Evolutionary conservation across 805 yeast genomes (phyloP), one percentile per base, ranked within the genome.

Genomic region (Blastobotrys americana): DNA sequence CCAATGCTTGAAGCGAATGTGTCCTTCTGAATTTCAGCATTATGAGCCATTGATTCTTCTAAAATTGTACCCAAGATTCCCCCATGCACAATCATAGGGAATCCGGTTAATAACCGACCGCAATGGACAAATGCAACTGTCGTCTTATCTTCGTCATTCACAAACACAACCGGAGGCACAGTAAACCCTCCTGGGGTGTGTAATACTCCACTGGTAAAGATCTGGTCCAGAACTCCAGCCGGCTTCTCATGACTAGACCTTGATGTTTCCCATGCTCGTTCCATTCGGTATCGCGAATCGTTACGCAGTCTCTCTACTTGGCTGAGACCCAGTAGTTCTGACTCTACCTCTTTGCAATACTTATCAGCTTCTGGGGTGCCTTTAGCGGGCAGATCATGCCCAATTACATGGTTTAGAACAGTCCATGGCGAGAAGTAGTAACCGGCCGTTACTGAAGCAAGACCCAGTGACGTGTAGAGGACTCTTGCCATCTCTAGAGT

Each of bases 61-160:
- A 87, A 65, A 1, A 88, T 66, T 0, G 94, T 80, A 5, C 89
- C 94, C 23, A 88, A 60, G 22, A 89, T 76, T 0, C 97, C 97
- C 3, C 97, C 97, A 59, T 88, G 97, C 2, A 86, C 74, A 16
- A 89, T 65, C 54, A 85, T 81, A 2, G 96, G 97, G 59, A 82
- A 88, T 1, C 97, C 97, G 36, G 90, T 80, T 17, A 88, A 62
- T 49, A 74, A 74, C 57, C 81, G 77, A 0, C 97, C 96, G 42
- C 83, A 71, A 58, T 86, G 94, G 20, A 85, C 69, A 4, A 87
- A 71, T 0, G 86, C 74, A 1, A 84, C 71, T 0, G 82, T 73
- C 52, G 84, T 83, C 42, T 72, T 70, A 0, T 76, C 73, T 10
- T 67, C 61, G 1, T 72, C 66, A 47, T 82, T 76, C 51, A 75